These are phyloP conservation scores for Auricularia sp. DNA, from an alignment of 768 basidiomycete genomes.

Conservation along the genomic window DNA sequence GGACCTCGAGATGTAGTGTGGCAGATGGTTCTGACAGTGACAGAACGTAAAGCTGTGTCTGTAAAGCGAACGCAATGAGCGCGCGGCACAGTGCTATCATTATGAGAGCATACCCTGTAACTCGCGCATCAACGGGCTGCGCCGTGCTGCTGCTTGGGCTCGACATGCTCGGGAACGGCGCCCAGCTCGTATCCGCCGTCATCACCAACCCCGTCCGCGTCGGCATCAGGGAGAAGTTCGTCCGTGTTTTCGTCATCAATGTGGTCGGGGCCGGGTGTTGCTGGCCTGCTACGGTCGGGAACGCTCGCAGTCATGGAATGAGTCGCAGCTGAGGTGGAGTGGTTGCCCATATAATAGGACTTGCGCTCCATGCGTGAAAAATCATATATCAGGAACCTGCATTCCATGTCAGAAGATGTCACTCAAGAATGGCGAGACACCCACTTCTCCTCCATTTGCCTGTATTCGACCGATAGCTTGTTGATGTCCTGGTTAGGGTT, in stretches of 20 bases:
- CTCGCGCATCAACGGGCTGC: not conserved
- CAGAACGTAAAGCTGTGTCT: not conserved
- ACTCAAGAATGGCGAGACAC: constrained; percentile 13
- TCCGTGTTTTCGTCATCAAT: not conserved
- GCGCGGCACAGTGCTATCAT: not conserved
- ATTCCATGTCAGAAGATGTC: no score
- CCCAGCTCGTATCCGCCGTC: not conserved
- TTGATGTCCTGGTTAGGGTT: constrained; percentile 79
- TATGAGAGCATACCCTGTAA: not conserved
- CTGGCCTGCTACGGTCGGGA: not conserved
- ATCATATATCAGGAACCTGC: not conserved
- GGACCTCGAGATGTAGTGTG: not conserved
- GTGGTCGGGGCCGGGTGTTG: not conserved
- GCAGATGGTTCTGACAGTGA: not conserved
- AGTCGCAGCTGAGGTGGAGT: not conserved
- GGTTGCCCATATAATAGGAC: not conserved
- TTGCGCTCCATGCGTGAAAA: constrained; percentile 3
- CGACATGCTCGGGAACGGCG: not conserved
- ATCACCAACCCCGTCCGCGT: not conserved
- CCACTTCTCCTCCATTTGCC: constrained; percentile 97
- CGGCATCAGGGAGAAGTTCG: not conserved
- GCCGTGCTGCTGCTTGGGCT: not conserved
- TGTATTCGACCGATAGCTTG: constrained; percentile 81
- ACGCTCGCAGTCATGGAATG: not conserved
- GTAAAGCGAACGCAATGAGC: not conserved